Percentiles rank a stretch among this genome's conserved stretches.
phyloP scores from a whole-genome alignment of 2,329 filamentous ascomycete species.

The Xylogone sp. region DNA sequence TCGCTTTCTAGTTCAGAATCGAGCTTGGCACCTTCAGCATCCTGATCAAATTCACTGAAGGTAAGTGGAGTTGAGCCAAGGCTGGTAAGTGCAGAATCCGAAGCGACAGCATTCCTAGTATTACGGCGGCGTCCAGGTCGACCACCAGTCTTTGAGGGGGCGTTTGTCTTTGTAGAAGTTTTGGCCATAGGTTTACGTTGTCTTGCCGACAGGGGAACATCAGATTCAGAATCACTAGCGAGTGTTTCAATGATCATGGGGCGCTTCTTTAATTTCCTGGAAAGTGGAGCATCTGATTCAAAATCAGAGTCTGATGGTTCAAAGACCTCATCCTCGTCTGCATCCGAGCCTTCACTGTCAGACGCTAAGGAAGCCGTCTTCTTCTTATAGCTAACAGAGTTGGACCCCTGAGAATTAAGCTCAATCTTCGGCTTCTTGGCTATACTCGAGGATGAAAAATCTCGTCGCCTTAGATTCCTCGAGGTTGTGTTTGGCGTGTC shows the following conservation, averaged over 20 bases:
- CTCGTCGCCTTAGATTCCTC: constrained; percentile 5
- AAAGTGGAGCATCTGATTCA: not conserved
- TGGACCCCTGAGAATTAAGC: constrained; percentile 19
- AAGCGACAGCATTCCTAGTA: constrained; percentile 7
- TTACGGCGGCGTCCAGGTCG: not conserved
- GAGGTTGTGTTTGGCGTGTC: constrained; percentile 5
- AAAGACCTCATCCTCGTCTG: not conserved
- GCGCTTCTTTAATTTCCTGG: not conserved
- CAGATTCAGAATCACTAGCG: not conserved
- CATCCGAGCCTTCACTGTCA: constrained; percentile 1
- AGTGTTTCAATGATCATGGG: no score
- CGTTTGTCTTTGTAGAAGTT: not conserved
- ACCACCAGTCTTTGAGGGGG: not conserved
- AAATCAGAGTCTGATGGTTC: constrained; percentile 2
- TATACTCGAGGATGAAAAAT: constrained; percentile 1
- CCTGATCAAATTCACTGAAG: constrained; percentile 12
- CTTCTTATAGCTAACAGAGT: constrained; percentile 17
- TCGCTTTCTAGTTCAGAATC: constrained; percentile 2
- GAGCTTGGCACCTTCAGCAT: constrained; percentile 3
- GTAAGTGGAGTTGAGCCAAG: not conserved
- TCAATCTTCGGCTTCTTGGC: constrained; percentile 21
- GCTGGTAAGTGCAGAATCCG: constrained; percentile 9
- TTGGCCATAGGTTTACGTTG: not conserved
- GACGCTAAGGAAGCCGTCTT: not conserved
- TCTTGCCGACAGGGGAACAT: not conserved